phyloP scores from a whole-genome alignment of 2,329 filamentous ascomycete genomes.

The Pezicula radicicola region DNA sequence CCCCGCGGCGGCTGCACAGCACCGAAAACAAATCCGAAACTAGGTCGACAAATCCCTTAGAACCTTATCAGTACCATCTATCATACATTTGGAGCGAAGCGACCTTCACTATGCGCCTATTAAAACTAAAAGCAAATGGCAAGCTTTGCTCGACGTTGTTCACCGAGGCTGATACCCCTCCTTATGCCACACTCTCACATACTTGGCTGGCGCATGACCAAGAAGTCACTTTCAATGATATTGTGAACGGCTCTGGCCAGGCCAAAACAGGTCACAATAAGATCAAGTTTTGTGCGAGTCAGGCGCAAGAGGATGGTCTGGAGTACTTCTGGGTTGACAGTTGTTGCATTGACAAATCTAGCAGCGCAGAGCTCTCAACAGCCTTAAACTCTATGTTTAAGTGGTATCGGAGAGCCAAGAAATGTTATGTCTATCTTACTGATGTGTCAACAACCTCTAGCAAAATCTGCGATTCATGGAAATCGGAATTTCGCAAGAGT shows the following conservation, averaged over 20 bases:
- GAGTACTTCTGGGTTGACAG: not conserved
- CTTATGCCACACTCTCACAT: constrained; percentile 33
- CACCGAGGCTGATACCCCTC: not conserved
- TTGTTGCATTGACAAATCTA: constrained; percentile 2
- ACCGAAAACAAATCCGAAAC: too few relatives aligned
- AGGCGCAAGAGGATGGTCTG: not conserved
- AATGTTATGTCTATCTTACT: not conserved
- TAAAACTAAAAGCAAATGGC: not conserved
- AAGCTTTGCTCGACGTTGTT: not conserved
- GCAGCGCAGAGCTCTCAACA: not conserved
- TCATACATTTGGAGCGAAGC: too few relatives aligned
- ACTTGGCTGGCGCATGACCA: constrained; percentile 25
- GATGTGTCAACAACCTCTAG: not conserved
- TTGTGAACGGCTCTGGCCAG: not conserved
- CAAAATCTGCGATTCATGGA: not conserved
- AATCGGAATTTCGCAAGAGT: not conserved
- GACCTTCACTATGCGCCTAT: not conserved
- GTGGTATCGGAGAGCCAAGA: not conserved
- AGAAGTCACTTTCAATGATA: constrained; percentile 26
- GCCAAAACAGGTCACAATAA: not conserved
- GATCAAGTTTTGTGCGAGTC: not conserved
- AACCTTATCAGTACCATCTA: too few relatives aligned
- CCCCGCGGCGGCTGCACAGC: too few relatives aligned
- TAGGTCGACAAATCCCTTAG: too few relatives aligned
- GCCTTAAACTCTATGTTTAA: not conserved